Evolutionary conservation across 129 eudicot species (phyloP).

Genomic region (Artemisia argyi): DNA sequence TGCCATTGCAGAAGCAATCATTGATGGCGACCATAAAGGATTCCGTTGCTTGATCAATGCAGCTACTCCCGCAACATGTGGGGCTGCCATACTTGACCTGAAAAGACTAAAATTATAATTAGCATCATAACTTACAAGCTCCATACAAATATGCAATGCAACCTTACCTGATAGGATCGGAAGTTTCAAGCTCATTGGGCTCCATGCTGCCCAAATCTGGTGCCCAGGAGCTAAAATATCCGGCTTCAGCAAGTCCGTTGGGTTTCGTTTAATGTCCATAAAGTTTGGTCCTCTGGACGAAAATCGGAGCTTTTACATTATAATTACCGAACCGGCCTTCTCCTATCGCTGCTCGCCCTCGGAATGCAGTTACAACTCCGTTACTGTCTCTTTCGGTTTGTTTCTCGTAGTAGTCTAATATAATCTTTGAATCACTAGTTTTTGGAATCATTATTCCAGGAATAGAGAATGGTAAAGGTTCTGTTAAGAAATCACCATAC

Average conservation of each 20-base stretch:
- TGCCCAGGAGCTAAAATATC: slow-evolving; percentile 92
- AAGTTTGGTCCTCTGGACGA: slow-evolving; percentile 92
- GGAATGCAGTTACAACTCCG: slow-evolving; percentile 45
- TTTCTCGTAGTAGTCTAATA: slow-evolving; percentile 68
- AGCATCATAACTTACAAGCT: background rate
- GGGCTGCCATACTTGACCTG: slow-evolving; percentile 97
- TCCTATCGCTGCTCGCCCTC: slow-evolving; percentile 68
- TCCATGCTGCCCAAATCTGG: slow-evolving; percentile 99
- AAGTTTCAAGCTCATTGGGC: slow-evolving; percentile 71
- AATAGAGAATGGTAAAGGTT: slow-evolving; percentile 71
- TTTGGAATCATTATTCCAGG: slow-evolving; percentile 90
- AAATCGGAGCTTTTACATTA: slow-evolving; percentile 55
- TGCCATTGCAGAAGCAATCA: no score
- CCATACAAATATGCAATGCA: background rate
- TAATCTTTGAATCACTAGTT: slow-evolving; percentile 64
- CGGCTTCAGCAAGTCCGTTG: slow-evolving; percentile 80
- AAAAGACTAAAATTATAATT: slow-evolving; percentile 7
- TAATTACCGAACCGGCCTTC: slow-evolving; percentile 80
- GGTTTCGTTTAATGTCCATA: slow-evolving; percentile 47
- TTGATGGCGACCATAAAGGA: no score
- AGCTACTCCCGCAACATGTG: slow-evolving; percentile 92
- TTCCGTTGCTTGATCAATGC: slow-evolving; percentile 20
- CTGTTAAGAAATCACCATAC: slow-evolving; percentile 83
- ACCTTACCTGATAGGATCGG: slow-evolving; percentile 62
- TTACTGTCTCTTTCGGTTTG: slow-evolving; percentile 52